A percentile compares a stretch with the other conserved stretches of the same genome.
phyloP scores from a whole-genome alignment of 768 basidiomycete genomes.

The Mycena crocata region DNA sequence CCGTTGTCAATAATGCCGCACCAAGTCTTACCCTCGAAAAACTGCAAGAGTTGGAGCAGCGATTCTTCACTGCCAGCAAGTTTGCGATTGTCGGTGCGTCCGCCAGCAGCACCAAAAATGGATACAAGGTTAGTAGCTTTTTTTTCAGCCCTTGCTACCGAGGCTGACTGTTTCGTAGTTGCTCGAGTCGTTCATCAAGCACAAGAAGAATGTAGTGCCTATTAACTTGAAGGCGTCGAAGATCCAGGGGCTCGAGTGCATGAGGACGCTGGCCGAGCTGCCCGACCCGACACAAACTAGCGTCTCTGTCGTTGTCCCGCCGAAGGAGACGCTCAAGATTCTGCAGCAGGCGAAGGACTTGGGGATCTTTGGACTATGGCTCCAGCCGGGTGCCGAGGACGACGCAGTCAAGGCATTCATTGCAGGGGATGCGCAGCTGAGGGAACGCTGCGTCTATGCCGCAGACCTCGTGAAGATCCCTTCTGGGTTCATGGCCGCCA shows the following conservation, averaged over 20 bases:
- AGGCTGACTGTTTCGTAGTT: conserved; percentile 47
- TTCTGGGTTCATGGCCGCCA: neutral
- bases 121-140: conserved; percentile 16
- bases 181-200: conserved; percentile 62
- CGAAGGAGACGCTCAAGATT: conserved; percentile 53
- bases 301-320: conserved; percentile 1
- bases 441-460: conserved; percentile 22
- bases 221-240: conserved; percentile 58
- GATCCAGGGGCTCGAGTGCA: conserved; percentile 58
- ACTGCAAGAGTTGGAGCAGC: no score
- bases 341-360: conserved; percentile 60
- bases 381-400: conserved; percentile 74
- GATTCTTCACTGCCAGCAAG: no score
- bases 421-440: conserved; percentile 48
- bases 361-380: conserved; percentile 66
- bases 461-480: neutral
- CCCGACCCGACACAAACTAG: conserved; percentile 46
- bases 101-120: conserved; percentile 58
- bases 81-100: conserved; percentile 72
- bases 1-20: no score
- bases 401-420: conserved; percentile 59
- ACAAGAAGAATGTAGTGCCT: conserved; percentile 59
- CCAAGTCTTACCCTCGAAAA: no score
- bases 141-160: neutral
- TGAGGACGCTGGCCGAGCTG: conserved; percentile 55